Evolutionary conservation across 2,329 filamentous ascomycete species (phyloP), one percentile per base, ranked within the genome.

Genomic region (Aspergillus sp.): DNA sequence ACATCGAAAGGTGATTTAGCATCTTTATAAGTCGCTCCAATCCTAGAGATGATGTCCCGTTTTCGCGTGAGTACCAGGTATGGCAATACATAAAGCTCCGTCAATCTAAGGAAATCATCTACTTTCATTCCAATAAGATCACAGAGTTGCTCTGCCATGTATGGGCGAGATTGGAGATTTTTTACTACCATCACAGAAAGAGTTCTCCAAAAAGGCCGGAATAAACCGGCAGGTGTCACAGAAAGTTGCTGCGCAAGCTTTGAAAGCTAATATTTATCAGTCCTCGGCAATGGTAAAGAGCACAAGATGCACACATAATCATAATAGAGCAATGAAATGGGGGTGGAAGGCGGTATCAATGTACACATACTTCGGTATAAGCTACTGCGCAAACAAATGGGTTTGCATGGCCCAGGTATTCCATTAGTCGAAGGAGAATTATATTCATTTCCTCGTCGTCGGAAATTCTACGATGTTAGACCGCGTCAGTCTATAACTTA

Each of bases 141-240:
- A 26, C 90, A 88, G 39, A 97, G 76, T 36, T 86, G 77, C 43
- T 87, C 82, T 37, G 83, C 85, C 59, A 90, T 86, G 56, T 93
- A 88, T n/a, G 93, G 91, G 37, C 85, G 81, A 38, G 79, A 76
- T 19, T 85, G 76, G 48, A 97, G 77, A 55, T 95, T 88, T 61
- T 90, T 91, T 27, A 93, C 85, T 2, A 88, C 83, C 39, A 84
- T 79, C 46, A 91, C 85, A 0, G 89, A 90, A 36, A 98, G 74
- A 28, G 80, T 91, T 52, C 82, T 81, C 90, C 91, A 97, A 64
- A 90, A 97, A 1, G 91, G 90, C 43, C 84, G 82, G 44, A 97
- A 84, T 0, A 98, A 71, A 11, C 82, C 80, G 27, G 78, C 75
- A 2, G 84, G 77, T 1, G 81, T 84, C 32, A 80, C 73, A 3